A percentile compares a stretch with the other conserved stretches of the same genome.
These are phyloP conservation scores for Globisporangium nunn DNA, from an alignment of 352 stramenopile genomes.

Conservation along the genomic window DNA sequence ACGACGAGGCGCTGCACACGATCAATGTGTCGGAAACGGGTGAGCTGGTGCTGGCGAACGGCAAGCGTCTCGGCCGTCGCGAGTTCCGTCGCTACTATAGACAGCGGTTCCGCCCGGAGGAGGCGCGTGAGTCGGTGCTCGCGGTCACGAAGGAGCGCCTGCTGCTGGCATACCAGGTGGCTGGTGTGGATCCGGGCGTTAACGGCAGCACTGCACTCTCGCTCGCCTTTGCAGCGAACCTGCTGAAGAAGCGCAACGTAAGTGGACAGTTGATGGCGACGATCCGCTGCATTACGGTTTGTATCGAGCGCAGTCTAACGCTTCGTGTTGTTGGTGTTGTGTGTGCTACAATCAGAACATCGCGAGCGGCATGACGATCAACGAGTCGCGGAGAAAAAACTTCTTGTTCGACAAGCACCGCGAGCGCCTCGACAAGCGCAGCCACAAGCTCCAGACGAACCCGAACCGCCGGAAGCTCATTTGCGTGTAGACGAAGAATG, in stretches of 20 bases:
- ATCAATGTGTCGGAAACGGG: slow-evolving; percentile 85
- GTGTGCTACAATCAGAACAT: slow-evolving; percentile 46
- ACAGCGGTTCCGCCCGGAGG: slow-evolving; percentile 79
- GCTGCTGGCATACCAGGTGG: slow-evolving; percentile 65
- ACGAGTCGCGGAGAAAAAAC: slow-evolving; percentile 56
- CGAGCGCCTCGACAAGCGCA: slow-evolving; percentile 71
- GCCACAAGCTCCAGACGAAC: slow-evolving; percentile 81
- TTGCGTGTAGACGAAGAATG: slow-evolving; percentile 49
- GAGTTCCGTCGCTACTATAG: slow-evolving; percentile 89
- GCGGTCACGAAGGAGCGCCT: slow-evolving; percentile 75
- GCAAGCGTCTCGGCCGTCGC: slow-evolving; percentile 80
- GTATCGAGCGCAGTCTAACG: background rate
- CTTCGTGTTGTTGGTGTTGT: slow-evolving; percentile 8
- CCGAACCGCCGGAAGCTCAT: slow-evolving; percentile 72
- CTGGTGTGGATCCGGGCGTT: slow-evolving; percentile 47
- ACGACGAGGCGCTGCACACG: slow-evolving; percentile 36
- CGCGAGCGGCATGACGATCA: slow-evolving; percentile 62
- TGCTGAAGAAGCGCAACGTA: slow-evolving; percentile 71
- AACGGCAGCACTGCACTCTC: slow-evolving; percentile 58
- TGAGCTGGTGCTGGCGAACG: slow-evolving; percentile 83
- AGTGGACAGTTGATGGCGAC: slow-evolving; percentile 7
- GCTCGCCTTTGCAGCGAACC: slow-evolving; percentile 73
- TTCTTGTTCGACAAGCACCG: slow-evolving; percentile 76
- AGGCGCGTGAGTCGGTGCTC: slow-evolving; percentile 65
- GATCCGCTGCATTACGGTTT: background rate